Evolutionary conservation across 768 basidiomycete species (phyloP), one percentile per base, ranked within the genome.

Genomic region (Floccularia luteovirens): DNA sequence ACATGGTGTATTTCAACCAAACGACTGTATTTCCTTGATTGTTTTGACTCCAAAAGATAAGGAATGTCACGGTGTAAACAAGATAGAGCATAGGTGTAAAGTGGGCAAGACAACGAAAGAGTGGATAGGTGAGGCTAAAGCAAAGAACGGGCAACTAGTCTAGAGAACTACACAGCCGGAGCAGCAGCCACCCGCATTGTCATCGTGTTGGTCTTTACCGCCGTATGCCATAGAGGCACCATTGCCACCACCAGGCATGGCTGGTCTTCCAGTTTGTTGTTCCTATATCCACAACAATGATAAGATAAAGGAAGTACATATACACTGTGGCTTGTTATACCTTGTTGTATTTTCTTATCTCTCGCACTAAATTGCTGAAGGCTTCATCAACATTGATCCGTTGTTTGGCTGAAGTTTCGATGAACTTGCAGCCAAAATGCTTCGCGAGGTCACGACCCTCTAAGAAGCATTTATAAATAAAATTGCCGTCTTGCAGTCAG

Each of bases 401-500:
- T 54, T 92, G 86, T 64, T 96, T 96, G 32, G 92, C 93, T 3
- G 93, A 97, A 1, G 91, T 94, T 61, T 97, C 93, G 43, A 93
- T 87, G 61, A 92, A 96, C 54, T 85, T 89, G 67, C 90, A 92
- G 31, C 84, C 84, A 56, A 92, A 90, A 59, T 90, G 87, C 60
- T 90, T 90, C 0, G 96, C 96, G 37, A 98, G 80, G 52, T 96
- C 91, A 39, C 90, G 88, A 4, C 96, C 96, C 91, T 98, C 94
- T 96, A 24, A 35, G 10, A 35, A 8, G 19, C 27, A n/a, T 20
- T 39, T 11, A 42, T 20, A 25, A 21, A n/a, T 38, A 31, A 22
- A 22, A 40, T 31, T 41, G 10, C 24, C 22, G 33, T 28, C 10
- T 8, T 28, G 27, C 8, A 8, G 27, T 7, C 20, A 19, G 32